Evolutionary conservation across 441 rosid genomes (phyloP).

Genomic region (Populus hybrid): DNA sequence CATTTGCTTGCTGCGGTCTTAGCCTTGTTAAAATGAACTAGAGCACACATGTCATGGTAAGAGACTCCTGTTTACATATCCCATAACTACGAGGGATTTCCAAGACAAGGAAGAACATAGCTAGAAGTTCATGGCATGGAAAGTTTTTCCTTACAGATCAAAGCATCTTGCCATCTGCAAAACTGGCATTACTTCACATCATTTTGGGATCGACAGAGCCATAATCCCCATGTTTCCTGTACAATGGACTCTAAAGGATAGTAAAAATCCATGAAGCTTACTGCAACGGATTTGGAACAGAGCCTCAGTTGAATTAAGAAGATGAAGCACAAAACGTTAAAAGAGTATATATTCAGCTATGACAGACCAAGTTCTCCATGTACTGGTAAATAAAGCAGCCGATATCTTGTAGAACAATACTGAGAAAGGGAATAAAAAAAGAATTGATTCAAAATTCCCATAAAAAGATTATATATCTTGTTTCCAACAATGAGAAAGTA

Average conservation of each 20-base stretch:
- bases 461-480: conserved; percentile 8
- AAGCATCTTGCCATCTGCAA: not conserved
- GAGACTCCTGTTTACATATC: not conserved
- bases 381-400: not conserved
- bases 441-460: conserved; percentile 35
- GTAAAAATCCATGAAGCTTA: not conserved
- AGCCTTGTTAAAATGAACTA: not conserved
- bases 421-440: conserved; percentile 8
- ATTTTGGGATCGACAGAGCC: not conserved
- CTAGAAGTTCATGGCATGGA: not conserved
- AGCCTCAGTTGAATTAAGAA: not conserved
- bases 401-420: not conserved
- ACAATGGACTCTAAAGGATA: not conserved
- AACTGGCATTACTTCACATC: not conserved
- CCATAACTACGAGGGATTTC: too few relatives aligned
- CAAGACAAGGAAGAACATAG: not conserved
- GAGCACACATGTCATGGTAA: not conserved
- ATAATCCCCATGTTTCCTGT: not conserved
- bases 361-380: not conserved
- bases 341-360: not conserved
- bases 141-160: not conserved
- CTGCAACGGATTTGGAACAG: not conserved
- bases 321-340: not conserved
- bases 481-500: not conserved
- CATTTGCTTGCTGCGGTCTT: conserved; percentile 45